Conservation (phyloP, 2,329 filamentous ascomycete species). For the Fusarium virguliforme region DNA sequence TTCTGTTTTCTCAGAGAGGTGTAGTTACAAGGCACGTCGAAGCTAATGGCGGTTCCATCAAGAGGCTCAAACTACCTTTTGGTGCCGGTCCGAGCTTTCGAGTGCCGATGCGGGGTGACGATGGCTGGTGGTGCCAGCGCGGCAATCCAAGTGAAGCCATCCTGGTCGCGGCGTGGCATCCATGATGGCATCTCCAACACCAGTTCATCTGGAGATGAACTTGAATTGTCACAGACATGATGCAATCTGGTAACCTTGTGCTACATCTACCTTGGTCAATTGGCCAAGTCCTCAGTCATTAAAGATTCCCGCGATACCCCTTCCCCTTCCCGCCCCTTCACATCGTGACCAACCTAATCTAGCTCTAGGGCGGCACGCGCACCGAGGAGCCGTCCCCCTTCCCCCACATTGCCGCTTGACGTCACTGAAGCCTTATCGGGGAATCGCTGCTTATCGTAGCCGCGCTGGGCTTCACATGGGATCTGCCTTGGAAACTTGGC, state of each 20-base stretch:
- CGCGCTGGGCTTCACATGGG: conserved; percentile 38
- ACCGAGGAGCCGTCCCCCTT: conserved; percentile 31
- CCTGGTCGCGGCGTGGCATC: conserved; percentile 3
- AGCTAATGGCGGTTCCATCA: neutral
- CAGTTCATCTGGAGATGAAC: neutral
- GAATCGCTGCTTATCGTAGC: conserved; percentile 48
- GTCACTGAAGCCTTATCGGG: conserved; percentile 51
- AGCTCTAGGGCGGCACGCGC: conserved; percentile 36
- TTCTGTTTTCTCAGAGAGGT: too few species aligned
- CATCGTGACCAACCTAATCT: conserved; percentile 5
- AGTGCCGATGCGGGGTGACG: conserved; percentile 33
- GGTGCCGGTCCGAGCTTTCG: conserved; percentile 36
- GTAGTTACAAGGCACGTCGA: neutral
- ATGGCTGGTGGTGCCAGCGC: conserved; percentile 26
- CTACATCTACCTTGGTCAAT: too few species aligned
- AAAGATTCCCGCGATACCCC: too few species aligned
- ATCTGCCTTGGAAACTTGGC: conserved; percentile 4
- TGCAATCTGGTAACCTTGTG: neutral
- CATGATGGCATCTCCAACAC: neutral
- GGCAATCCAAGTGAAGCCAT: conserved; percentile 24
- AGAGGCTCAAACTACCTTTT: too few species aligned
- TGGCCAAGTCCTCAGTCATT: too few species aligned
- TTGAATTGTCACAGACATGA: neutral
- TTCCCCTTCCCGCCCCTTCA: too few species aligned
- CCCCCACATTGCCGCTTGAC: conserved; percentile 36